phyloP scores from a whole-genome alignment of 2,329 filamentous ascomycete species.

The Botrytis hyacinthi region DNA sequence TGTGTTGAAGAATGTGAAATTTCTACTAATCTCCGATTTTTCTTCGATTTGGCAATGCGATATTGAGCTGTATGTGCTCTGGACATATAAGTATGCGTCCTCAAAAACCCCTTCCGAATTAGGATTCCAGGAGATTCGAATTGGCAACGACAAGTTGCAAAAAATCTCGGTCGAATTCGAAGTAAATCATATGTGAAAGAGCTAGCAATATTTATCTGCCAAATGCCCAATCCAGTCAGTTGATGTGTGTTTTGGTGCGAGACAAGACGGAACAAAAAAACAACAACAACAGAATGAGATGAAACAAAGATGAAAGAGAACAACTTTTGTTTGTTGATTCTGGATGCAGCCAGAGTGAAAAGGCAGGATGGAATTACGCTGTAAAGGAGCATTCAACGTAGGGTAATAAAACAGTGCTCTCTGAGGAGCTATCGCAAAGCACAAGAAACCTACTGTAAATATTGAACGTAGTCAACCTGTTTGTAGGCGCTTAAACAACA shows the following conservation, averaged over 20 bases:
- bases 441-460: not conserved
- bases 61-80: not conserved
- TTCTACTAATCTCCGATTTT: not conserved
- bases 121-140: not conserved
- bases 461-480: not conserved
- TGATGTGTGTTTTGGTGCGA: not conserved
- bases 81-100: not conserved
- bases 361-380: not conserved
- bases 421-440: not conserved
- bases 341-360: not conserved
- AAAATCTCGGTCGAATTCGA: not conserved
- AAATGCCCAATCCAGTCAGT: not conserved
- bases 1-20: too few species aligned
- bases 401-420: not conserved
- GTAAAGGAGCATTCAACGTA: not conserved
- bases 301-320: conserved; percentile 6
- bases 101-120: not conserved
- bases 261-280: not conserved
- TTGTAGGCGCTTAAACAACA: not conserved
- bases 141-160: not conserved
- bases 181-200: not conserved
- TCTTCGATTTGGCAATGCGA: not conserved
- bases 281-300: too few species aligned
- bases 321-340: not conserved
- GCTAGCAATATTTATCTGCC: not conserved